Percentiles rank a stretch among this genome's conserved stretches.
These are phyloP conservation scores for Gossypium stocksii DNA, from an alignment of 345 rosid species.

Conservation along the genomic window DNA sequence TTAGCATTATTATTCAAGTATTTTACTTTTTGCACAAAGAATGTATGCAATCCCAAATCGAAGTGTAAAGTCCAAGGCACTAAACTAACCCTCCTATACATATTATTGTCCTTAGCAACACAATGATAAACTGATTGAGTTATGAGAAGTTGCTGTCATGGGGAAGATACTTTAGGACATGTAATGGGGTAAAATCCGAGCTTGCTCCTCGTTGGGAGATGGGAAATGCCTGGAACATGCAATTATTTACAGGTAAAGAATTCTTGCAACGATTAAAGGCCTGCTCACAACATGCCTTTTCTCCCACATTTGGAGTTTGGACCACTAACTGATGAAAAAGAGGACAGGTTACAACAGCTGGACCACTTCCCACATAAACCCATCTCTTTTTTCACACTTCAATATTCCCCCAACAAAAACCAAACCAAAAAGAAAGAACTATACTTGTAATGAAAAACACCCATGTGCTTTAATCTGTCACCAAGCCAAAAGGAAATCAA, in stretches of 20 bases:
- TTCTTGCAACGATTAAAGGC: slow-evolving; percentile 27
- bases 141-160: slow-evolving; percentile 2
- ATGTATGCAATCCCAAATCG: background rate
- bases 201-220: background rate
- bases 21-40: background rate
- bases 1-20: background rate
- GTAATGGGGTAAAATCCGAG: background rate
- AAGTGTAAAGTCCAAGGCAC: background rate
- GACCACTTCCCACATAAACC: slow-evolving; percentile 32
- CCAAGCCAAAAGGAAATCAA: slow-evolving; percentile 6
- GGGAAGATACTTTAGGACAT: background rate
- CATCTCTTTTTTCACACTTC: slow-evolving; percentile 4
- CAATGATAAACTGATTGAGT: background rate
- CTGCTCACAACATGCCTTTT: slow-evolving; percentile 21
- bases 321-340: slow-evolving; percentile 40
- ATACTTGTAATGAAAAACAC: slow-evolving; percentile 9
- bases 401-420: background rate
- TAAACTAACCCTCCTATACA: background rate
- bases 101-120: slow-evolving; percentile 1
- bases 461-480: slow-evolving; percentile 25
- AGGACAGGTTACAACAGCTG: slow-evolving; percentile 26
- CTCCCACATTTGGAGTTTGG: slow-evolving; percentile 36
- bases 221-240: slow-evolving; percentile 18
- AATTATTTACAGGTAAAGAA: slow-evolving; percentile 24
- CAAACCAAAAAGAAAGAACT: slow-evolving; percentile 8